Evolutionary conservation across 768 basidiomycete species (phyloP).

Genomic region (Lactifluus subvellereus): DNA sequence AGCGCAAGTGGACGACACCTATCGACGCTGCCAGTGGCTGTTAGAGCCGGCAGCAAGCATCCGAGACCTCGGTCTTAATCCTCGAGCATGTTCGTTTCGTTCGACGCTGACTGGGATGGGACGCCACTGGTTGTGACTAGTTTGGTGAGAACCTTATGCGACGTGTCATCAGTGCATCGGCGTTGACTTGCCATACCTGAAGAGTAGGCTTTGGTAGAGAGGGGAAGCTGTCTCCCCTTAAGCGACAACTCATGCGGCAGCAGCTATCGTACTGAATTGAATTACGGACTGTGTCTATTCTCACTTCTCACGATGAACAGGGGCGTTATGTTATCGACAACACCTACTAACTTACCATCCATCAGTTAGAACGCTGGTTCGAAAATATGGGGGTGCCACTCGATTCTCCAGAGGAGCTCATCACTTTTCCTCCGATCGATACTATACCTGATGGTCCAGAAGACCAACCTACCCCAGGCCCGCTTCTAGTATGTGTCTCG

Average conservation of each 20-base stretch:
- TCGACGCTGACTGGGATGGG: neutral
- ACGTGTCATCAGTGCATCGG: neutral
- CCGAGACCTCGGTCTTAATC: neutral
- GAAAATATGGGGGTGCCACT: slow-evolving; percentile 37
- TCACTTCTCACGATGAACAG: too few relatives aligned
- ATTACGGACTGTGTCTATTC: neutral
- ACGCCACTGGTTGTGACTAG: neutral
- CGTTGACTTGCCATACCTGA: neutral
- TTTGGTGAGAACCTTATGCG: neutral
- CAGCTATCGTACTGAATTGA: too few relatives aligned
- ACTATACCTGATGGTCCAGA: slow-evolving; percentile 38
- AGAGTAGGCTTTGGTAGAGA: neutral
- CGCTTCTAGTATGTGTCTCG: slow-evolving; percentile 32
- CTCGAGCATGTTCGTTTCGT: neutral
- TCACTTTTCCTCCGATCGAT: slow-evolving; percentile 36
- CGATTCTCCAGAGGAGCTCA: slow-evolving; percentile 38
- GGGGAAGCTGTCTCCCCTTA: too few relatives aligned
- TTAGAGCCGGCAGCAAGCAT: neutral
- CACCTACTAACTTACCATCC: too few relatives aligned
- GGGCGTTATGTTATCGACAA: neutral
- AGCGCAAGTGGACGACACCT: too few relatives aligned
- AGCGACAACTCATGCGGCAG: too few relatives aligned
- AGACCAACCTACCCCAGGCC: slow-evolving; percentile 36
- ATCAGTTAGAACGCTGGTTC: neutral
- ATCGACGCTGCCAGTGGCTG: too few relatives aligned